These are phyloP conservation scores for Vicia faba DNA, from an alignment of 306 rosid species.

Conservation along the genomic window DNA sequence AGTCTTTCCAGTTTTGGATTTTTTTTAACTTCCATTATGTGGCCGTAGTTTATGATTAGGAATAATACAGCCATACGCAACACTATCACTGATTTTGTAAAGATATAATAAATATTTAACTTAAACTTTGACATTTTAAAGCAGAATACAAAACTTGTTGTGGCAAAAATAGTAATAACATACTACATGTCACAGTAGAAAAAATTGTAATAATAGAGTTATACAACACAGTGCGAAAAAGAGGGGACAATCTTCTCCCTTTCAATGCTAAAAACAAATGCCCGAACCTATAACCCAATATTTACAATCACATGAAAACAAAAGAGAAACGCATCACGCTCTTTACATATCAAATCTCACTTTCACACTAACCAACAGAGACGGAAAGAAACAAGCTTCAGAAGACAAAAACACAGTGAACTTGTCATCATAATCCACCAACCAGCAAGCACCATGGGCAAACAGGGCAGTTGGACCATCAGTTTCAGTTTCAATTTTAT, in stretches of 20 bases:
- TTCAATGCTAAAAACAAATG: conserved; percentile 21
- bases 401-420: conserved; percentile 29
- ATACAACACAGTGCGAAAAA: neutral
- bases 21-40: no score
- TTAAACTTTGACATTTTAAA: no score
- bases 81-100: no score
- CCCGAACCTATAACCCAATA: conserved; percentile 27
- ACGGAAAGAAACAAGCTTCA: neutral
- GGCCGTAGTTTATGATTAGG: no score
- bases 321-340: conserved; percentile 24
- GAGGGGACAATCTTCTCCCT: conserved; percentile 19
- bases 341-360: conserved; percentile 36
- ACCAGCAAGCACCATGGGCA: conserved; percentile 5
- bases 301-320: conserved; percentile 36
- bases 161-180: neutral
- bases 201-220: neutral
- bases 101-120: no score
- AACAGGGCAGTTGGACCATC: conserved; percentile 19
- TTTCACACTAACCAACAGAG: conserved; percentile 17
- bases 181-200: neutral
- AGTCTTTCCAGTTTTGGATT: no score
- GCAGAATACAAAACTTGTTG: no score
- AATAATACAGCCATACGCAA: no score
- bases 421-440: conserved; percentile 32
- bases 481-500: conserved; percentile 31